A percentile compares a stretch with the other conserved stretches of the same genome.
Conservation (phyloP, 768 basidiomycete species). For the Sutorius australiensis region DNA sequence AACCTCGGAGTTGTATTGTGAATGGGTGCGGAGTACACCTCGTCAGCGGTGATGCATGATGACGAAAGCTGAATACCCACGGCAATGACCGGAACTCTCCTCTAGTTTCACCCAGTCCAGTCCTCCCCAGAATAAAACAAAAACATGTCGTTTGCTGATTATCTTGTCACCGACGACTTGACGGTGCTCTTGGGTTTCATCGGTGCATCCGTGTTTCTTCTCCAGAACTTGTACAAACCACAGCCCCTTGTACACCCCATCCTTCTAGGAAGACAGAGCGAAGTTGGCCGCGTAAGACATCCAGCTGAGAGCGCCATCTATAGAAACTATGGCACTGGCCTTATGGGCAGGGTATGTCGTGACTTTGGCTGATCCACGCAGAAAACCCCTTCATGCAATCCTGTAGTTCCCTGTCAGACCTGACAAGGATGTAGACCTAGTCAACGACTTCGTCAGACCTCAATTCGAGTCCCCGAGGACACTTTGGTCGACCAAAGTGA, state of each 20-base stretch:
- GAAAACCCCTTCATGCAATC: not conserved
- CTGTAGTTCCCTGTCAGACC: constrained; percentile 70
- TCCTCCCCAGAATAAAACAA: not conserved
- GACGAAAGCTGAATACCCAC: not conserved
- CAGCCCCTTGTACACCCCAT: constrained; percentile 92
- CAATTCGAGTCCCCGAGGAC: constrained; percentile 67
- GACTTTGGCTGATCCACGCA: constrained; percentile 1
- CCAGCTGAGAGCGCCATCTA: constrained; percentile 83
- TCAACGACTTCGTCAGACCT: constrained; percentile 62
- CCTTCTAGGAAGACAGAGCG: constrained; percentile 87
- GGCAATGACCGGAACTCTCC: constrained; percentile 5
- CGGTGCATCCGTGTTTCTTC: constrained; percentile 69
- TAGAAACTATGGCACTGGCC: constrained; percentile 84
- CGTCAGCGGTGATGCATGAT: no score
- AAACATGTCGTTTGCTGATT: constrained; percentile 48
- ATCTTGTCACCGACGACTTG: constrained; percentile 72
- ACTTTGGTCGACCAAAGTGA: constrained; percentile 75
- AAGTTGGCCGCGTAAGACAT: constrained; percentile 77
- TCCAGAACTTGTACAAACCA: constrained; percentile 75
- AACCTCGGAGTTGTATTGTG: not conserved
- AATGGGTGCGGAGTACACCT: not conserved
- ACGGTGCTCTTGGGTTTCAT: constrained; percentile 75
- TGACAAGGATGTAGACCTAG: constrained; percentile 62
- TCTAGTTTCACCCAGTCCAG: not conserved
- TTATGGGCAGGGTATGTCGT: constrained; percentile 68